Percentiles rank a stretch among this genome's conserved stretches.
Conservation (phyloP, 768 basidiomycete genomes). For the Mycena olivaceomarginata region DNA sequence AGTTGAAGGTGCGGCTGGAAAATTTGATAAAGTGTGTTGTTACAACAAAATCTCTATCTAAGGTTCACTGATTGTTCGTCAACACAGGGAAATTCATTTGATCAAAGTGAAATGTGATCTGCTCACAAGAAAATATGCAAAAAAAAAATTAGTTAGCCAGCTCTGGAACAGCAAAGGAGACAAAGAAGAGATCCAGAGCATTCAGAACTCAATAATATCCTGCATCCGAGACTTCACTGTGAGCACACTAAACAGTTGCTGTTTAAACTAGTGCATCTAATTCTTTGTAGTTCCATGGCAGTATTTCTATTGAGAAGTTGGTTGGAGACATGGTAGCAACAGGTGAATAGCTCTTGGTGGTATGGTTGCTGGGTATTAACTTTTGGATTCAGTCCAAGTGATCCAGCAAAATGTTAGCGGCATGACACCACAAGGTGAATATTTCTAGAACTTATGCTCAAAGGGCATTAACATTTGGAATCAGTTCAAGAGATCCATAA, state of each 20-base stretch:
- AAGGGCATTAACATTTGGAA: too few species aligned
- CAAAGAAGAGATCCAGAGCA: neutral
- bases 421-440: too few species aligned
- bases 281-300: neutral
- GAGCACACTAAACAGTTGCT: too few species aligned
- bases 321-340: neutral
- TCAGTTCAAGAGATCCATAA: too few species aligned
- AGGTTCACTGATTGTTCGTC: neutral
- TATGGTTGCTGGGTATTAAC: too few species aligned
- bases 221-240: neutral
- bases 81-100: neutral
- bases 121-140: neutral
- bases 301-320: neutral
- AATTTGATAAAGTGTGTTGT: neutral
- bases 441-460: too few species aligned
- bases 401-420: too few species aligned
- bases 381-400: too few species aligned
- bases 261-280: too few species aligned
- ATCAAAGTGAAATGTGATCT: neutral
- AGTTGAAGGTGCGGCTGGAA: neutral
- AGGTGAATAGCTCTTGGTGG: too few species aligned
- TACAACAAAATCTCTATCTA: neutral
- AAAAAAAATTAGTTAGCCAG: neutral
- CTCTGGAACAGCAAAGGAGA: slow-evolving; percentile 5
- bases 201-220: slow-evolving; percentile 15